Base-by-base conservation (phyloP, 2,329 filamentous ascomycete genomes). In the Lachnellula arida region DNA sequence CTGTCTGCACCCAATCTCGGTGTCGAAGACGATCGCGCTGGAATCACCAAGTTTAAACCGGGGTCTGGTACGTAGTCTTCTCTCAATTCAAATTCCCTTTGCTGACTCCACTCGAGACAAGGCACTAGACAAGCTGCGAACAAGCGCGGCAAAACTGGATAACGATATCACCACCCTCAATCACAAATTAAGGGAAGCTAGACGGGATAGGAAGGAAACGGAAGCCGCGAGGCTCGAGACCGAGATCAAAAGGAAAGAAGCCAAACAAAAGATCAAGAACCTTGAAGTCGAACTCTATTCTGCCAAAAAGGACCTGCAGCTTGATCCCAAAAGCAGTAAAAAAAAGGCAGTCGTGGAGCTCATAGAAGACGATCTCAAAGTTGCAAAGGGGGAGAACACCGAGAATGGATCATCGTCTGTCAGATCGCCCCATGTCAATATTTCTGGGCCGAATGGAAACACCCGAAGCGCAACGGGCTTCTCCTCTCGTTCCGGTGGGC, bases 1-100 rank as follows among this genome's bases (percentile, higher is more conserved):
- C 43, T 60, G 15, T 25, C 32, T 11, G 23, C 48, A 5, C 58
- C 58, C 3, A 52, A 49, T 34, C 54, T 59, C 14, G 23, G 44
- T 5, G 23, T 46, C 17, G 19, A 44, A n/a, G 42, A 44, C 11
- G 19, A 22, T 22, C 15, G 15, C 22, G 22, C 42, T 44, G 17
- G 17, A 19, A 40, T 9, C 5, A 40, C 17, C 7, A 17, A 15
- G 14, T 44, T 44, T 12, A 44, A 17, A 2, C 11, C n/a, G 11
- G 17, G 17, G 11, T 44, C 42, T 19, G 42, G 42, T 44, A 22
- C 7, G 42, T 40, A 15, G 14, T 6, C 14, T 6, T 12, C 17
- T 12, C 11, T 22, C 17, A 5, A 23, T 44, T 19, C 1, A 8
- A 12, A n/a, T 44, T 44, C 17, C 11, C 5, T 7, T 5, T 23